Evolutionary conservation across 176 grass and related monocot genomes (phyloP).

Genomic region (Eremochloa ophiuroides): DNA sequence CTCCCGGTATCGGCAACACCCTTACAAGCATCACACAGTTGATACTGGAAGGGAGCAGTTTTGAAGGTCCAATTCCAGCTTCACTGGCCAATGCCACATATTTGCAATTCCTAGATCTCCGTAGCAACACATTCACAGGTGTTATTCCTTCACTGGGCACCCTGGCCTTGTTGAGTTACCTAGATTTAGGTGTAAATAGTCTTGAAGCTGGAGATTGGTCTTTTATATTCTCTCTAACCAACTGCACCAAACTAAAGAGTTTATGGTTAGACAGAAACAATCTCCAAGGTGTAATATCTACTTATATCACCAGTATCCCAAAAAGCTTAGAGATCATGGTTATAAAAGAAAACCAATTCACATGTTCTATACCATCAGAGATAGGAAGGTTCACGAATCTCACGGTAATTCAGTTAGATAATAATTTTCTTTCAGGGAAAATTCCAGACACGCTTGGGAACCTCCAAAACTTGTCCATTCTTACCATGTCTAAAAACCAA

Average conservation of each 20-base stretch:
- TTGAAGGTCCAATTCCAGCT: not conserved
- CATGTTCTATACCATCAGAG: not conserved
- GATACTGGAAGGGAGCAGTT: not conserved
- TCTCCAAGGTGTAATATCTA: not conserved
- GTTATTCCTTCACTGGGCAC: not conserved
- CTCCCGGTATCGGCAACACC: not conserved
- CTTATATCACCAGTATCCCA: not conserved
- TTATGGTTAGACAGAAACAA: not conserved
- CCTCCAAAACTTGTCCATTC: not conserved
- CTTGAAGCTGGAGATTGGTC: slow-evolving; percentile 1
- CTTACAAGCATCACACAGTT: not conserved
- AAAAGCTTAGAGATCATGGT: not conserved
- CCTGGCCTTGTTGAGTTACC: not conserved
- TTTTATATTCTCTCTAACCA: not conserved
- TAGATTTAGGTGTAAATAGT: not conserved
- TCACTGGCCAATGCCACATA: slow-evolving; percentile 7
- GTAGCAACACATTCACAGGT: not conserved
- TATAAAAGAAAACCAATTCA: not conserved
- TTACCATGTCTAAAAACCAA: not conserved
- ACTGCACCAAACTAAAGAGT: not conserved
- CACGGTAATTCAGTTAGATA: not conserved
- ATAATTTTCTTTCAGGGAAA: not conserved
- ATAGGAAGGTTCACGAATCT: slow-evolving; percentile 9
- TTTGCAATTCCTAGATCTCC: not conserved
- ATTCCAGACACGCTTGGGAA: not conserved